A percentile compares a stretch with the other conserved stretches of the same genome.
These are phyloP conservation scores for Penicillium sp. DNA, from an alignment of 2,329 filamentous ascomycete species.

Conservation along the genomic window DNA sequence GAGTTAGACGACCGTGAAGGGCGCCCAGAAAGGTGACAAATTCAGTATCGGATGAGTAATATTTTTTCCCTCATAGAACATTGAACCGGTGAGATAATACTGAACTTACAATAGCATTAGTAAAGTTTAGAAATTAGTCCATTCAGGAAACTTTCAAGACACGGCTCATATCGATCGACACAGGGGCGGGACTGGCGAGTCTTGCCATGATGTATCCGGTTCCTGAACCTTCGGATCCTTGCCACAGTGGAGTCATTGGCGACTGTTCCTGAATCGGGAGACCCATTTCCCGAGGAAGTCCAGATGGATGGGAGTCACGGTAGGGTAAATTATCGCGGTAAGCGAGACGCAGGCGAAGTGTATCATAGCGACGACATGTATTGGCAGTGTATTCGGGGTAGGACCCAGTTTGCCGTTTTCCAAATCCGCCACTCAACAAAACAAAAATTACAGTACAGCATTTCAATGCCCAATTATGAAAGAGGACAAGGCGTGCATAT, in stretches of 20 bases:
- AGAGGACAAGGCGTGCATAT: slow-evolving; percentile 5
- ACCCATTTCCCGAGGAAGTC: slow-evolving; percentile 2
- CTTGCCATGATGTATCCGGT: slow-evolving; percentile 15
- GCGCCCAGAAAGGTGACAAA: background rate
- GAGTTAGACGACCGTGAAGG: background rate
- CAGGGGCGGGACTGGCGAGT: slow-evolving; percentile 14
- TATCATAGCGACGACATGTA: background rate
- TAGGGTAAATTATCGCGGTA: background rate
- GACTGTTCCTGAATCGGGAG: slow-evolving; percentile 7
- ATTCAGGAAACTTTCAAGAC: background rate
- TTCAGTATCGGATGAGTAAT: background rate
- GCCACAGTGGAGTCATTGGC: background rate
- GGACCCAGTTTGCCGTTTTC: background rate
- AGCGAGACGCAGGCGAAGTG: background rate
- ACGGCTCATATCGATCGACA: slow-evolving; percentile 17
- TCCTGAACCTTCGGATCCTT: slow-evolving; percentile 4
- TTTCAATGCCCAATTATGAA: slow-evolving; percentile 8
- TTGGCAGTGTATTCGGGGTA: background rate
- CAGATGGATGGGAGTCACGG: background rate
- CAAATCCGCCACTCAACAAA: background rate
- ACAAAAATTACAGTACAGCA: background rate
- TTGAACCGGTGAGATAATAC: background rate
- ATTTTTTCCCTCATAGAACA: background rate
- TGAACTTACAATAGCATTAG: background rate
- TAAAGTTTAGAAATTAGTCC: background rate